Percentiles rank a stretch among this genome's conserved stretches.
Conservation (phyloP, 2,329 filamentous ascomycete genomes). For the Monosporascus cannonballus region DNA sequence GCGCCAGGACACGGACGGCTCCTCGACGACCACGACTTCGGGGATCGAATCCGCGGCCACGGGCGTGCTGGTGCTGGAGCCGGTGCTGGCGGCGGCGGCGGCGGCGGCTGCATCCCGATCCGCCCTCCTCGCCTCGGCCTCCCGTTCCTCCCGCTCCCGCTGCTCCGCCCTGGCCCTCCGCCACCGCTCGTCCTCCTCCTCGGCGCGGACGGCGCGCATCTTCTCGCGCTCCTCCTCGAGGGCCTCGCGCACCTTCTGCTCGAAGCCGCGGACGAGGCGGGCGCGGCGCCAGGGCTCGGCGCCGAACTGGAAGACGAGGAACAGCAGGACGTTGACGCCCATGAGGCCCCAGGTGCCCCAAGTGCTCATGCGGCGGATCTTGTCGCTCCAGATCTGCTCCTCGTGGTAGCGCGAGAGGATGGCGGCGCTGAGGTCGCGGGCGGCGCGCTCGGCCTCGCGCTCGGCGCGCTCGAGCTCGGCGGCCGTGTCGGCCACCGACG, state of each 20-base stretch:
- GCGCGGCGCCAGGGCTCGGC: conserved; percentile 87
- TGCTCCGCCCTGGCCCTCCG: conserved; percentile 1
- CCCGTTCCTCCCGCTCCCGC: conserved; percentile 24
- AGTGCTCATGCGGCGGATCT: conserved; percentile 90
- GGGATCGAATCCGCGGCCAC: conserved; percentile 6
- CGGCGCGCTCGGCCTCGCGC: conserved; percentile 70
- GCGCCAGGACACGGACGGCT: conserved; percentile 30
- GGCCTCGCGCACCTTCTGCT: conserved; percentile 66
- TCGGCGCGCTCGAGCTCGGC: conserved; percentile 70
- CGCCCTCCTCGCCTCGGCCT: conserved; percentile 17
- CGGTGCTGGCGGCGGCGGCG: conserved; percentile 2
- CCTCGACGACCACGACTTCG: conserved; percentile 6
- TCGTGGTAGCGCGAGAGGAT: conserved; percentile 94
- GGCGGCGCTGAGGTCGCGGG: conserved; percentile 67
- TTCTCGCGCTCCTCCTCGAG: conserved; percentile 60
- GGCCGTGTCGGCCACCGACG: conserved; percentile 67
- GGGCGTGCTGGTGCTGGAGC: too few species aligned
- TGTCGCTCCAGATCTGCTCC: conserved; percentile 98
- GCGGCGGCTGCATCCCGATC: conserved; percentile 8
- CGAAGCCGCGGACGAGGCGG: conserved; percentile 75
- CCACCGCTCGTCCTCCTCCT: conserved; percentile 28
- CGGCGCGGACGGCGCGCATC: conserved; percentile 37
- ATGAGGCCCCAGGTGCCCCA: conserved; percentile 99
- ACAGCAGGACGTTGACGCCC: conserved; percentile 89
- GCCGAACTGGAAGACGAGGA: conserved; percentile 79